phyloP scores from a whole-genome alignment of 306 rosid species.

The Mimosa pudica region DNA sequence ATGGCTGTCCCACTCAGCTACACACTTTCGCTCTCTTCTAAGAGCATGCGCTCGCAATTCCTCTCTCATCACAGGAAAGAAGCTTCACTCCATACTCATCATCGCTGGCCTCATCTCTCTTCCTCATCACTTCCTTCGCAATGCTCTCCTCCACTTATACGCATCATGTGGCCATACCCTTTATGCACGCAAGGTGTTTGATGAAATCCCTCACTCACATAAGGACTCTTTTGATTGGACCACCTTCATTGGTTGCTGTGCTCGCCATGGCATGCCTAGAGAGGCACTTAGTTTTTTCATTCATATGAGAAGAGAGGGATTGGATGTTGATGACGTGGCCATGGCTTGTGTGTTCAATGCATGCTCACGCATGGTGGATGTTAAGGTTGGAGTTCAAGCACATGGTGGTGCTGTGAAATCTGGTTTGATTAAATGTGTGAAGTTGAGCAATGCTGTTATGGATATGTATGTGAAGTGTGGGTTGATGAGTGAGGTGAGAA shows the following conservation, averaged over 20 bases:
- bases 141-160: slow-evolving; percentile 62
- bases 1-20: slow-evolving; percentile 40
- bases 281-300: slow-evolving; percentile 47
- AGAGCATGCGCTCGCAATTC: slow-evolving; percentile 57
- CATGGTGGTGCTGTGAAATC: slow-evolving; percentile 51
- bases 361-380: slow-evolving; percentile 51
- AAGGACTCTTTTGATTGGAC: slow-evolving; percentile 76
- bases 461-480: slow-evolving; percentile 73
- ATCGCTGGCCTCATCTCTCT: slow-evolving; percentile 50
- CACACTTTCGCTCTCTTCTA: slow-evolving; percentile 54
- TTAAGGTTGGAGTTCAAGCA: slow-evolving; percentile 44
- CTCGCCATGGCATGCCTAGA: slow-evolving; percentile 38
- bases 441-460: slow-evolving; percentile 63
- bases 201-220: slow-evolving; percentile 61
- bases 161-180: slow-evolving; percentile 1
- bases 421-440: slow-evolving; percentile 47
- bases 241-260: slow-evolving; percentile 51
- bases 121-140: slow-evolving; percentile 59
- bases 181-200: slow-evolving; percentile 53
- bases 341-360: slow-evolving; percentile 48
- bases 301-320: slow-evolving; percentile 48
- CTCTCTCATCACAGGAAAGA: slow-evolving; percentile 56
- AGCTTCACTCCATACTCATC: slow-evolving; percentile 60
- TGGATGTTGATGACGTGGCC: slow-evolving; percentile 52
- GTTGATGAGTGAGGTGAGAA: slow-evolving; percentile 48